Base-by-base conservation (phyloP, 2,329 filamentous ascomycete genomes). In the Xylaria sp. region DNA sequence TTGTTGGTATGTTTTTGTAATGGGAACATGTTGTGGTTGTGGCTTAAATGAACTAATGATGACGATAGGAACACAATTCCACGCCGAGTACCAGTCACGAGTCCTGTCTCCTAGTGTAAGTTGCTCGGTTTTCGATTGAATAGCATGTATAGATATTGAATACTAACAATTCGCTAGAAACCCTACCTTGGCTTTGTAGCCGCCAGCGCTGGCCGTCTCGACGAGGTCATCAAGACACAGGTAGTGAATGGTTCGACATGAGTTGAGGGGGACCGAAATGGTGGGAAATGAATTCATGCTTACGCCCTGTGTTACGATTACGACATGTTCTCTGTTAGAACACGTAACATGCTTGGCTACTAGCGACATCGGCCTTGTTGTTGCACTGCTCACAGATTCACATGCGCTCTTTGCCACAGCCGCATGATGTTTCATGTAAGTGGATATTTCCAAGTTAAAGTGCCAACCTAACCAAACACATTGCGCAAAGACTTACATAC, bases 121-220 rank as follows among this genome's bases (percentile, higher is more conserved):
- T 67, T 13, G 1, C 9, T 27, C n/a, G 0, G 10, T 57, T 3
- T n/a, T 42, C n/a, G 2, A 59, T 16, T 9, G 18, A 10, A 47
- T 25, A 1, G 16, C 1, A 29, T 25, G 21, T 21, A 16, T 10
- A 10, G 32, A 50, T 25, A 42, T 44, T 65, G 48, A 67, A 37
- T 23, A 42, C 35, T 71, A 40, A 71, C 60, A 55, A 32, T 27
- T 25, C n/a, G 32, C 16, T 3, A 70, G 70, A 69, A 65, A 78
- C 90, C 92, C 1, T 96, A 93, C 81, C 85, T 97, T 25, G 94
- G 94, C 55, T 94, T 97, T 79, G 87, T 97, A 55, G 93, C 94
- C 37, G 92, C 93, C 1, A 89, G 89, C 61, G 87, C 91, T 1
- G 92, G 91, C 16, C 86, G 90, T 76, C 82, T 95, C 55, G 87